Base-by-base conservation (phyloP, 176 grass and related monocot species). In the Oryza glumipatula region DNA sequence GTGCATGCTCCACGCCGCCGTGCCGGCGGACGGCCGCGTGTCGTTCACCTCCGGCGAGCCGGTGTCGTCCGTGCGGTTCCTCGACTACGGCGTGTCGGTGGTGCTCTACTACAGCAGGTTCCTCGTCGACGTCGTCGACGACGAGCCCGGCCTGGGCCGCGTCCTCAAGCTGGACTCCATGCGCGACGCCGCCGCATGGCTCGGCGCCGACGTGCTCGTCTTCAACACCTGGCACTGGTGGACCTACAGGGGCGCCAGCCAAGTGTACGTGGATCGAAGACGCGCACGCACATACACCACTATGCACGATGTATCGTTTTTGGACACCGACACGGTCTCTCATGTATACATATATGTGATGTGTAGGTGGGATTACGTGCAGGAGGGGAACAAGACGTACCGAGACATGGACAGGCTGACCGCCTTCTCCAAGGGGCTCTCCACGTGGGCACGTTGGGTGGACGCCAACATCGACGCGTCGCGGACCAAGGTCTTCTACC, bases 161-260 rank as follows among this genome's bases (percentile, higher is more conserved):
- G 88, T 93, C 67, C 87, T 93, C 0, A 90, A 63, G 79, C 85
- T 93, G 0, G 88, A 88, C 61, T 90, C 91, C 12, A 81, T 90
- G 36, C 28, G 71, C 32, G 49, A 47, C 67, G 85, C 68, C 7
- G 43, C 3, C 3, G 64, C 82, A 0, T 93, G 91, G 91, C 67
- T 69, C 41, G 67, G 85, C 60, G 88, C 87, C 7, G 81, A 93
- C 80, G 35, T 93, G 45, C 80, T 93, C 76, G 69, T 93, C 84
- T 93, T 93, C 73, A 87, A 90, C 88, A 93, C 87, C 0, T 93
- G 91, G 91, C 91, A 90, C 51, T 93, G 91, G 91, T 93, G 91
- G 91, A 93, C 91, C 0, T 86, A 87, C 76, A 81, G 13, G 49
- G 85, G 91, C 33, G 58, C 65, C 0, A 85, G 86, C 84, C 91